A percentile compares a stretch with the other conserved stretches of the same genome.
phyloP scores from a whole-genome alignment of 2,329 filamentous ascomycete species.

The Monosporascus sp. region DNA sequence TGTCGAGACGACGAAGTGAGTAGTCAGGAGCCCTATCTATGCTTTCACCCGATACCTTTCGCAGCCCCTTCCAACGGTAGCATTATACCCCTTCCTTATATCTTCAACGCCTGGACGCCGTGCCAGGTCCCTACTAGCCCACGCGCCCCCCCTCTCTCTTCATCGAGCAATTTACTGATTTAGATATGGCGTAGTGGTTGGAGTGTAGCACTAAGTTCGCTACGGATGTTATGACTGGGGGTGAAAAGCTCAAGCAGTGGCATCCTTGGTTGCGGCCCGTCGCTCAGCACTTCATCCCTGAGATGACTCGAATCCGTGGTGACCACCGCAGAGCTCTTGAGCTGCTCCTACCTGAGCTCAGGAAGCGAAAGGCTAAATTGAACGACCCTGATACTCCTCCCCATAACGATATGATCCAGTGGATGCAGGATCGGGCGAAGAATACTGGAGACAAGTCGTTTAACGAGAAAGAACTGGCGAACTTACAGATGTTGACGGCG shows the following conservation, averaged over 20 bases:
- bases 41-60: too few relatives aligned
- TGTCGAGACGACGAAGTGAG: constrained; percentile 18
- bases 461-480: constrained; percentile 21
- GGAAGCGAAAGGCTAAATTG: constrained; percentile 11
- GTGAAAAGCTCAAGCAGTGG: constrained; percentile 24
- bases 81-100: too few relatives aligned
- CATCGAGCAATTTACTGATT: neutral
- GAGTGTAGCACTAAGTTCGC: constrained; percentile 24
- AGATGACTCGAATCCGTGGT: constrained; percentile 21
- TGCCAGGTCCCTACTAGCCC: too few relatives aligned
- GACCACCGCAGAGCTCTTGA: constrained; percentile 20
- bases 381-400: constrained; percentile 1
- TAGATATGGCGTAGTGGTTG: constrained; percentile 10
- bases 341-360: constrained; percentile 19
- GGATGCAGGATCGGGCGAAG: constrained; percentile 23
- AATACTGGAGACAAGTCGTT: constrained; percentile 19
- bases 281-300: constrained; percentile 22
- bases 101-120: too few relatives aligned
- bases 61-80: too few relatives aligned
- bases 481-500: constrained; percentile 26
- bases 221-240: constrained; percentile 21
- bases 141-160: too few relatives aligned
- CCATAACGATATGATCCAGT: constrained; percentile 23
- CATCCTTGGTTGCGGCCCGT: constrained; percentile 21
- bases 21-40: neutral